These are phyloP conservation scores for Phytophthora pluvialis DNA, from an alignment of 352 stramenopile species.

Conservation along the genomic window DNA sequence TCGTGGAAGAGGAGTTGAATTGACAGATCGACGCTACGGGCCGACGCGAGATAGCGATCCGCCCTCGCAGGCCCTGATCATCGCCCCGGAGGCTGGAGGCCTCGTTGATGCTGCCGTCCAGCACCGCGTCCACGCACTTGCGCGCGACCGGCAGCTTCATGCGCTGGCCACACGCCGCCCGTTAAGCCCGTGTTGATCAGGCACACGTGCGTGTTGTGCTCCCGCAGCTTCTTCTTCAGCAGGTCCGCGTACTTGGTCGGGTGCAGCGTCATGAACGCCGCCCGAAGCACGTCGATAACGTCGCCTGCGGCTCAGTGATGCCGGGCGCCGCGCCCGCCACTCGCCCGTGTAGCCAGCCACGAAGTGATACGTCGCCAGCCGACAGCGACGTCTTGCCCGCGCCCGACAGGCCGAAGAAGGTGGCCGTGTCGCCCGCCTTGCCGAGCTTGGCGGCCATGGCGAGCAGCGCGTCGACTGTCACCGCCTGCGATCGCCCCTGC, in stretches of 20 bases:
- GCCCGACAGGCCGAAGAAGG: conserved; percentile 98
- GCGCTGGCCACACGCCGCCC: conserved; percentile 94
- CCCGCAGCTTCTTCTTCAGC: conserved; percentile 95
- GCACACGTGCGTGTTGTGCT: conserved; percentile 94
- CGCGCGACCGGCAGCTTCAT: conserved; percentile 94
- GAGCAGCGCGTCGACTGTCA: too few relatives aligned
- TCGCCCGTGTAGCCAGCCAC: conserved; percentile 98
- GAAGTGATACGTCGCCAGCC: conserved; percentile 98
- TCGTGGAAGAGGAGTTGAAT: neutral
- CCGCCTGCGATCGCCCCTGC: too few relatives aligned
- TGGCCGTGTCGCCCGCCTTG: conserved; percentile 94
- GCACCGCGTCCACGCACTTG: conserved; percentile 77
- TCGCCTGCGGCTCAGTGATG: conserved; percentile 95
- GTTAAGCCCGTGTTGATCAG: conserved; percentile 98
- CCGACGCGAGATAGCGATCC: too few relatives aligned
- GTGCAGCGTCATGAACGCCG: conserved; percentile 97
- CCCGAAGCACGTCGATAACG: conserved; percentile 98
- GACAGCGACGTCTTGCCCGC: conserved; percentile 93
- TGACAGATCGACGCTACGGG: too few relatives aligned
- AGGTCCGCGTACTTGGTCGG: conserved; percentile 97
- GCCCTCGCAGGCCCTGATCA: too few relatives aligned
- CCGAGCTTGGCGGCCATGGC: conserved; percentile 91
- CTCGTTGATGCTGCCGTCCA: conserved; percentile 76
- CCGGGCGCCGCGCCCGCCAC: conserved; percentile 97
- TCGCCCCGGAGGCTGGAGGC: too few relatives aligned